phyloP scores from a whole-genome alignment of 768 basidiomycete genomes.

The Phlegmacium glaucopus region DNA sequence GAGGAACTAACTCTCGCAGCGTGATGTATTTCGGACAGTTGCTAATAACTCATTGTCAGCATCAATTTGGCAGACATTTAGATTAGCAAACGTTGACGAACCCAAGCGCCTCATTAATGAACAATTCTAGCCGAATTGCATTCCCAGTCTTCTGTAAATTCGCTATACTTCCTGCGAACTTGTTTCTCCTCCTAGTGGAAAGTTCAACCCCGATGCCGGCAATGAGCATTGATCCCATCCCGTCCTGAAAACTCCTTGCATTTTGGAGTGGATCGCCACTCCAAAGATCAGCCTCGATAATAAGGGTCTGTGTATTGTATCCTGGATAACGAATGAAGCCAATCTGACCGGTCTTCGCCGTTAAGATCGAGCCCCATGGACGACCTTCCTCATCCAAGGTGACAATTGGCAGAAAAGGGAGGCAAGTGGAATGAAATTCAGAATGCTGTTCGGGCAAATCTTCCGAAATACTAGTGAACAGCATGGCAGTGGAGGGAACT shows the following conservation, averaged over 20 bases:
- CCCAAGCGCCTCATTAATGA: constrained; percentile 59
- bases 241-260: constrained; percentile 15
- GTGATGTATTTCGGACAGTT: constrained; percentile 74
- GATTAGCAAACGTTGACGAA: constrained; percentile 23
- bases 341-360: constrained; percentile 38
- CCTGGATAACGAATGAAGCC: constrained; percentile 41
- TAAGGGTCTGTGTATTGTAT: constrained; percentile 28
- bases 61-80: background rate
- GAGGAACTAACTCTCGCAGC: constrained; percentile 46
- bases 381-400: constrained; percentile 46
- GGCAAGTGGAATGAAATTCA: constrained; percentile 41
- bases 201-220: constrained; percentile 63
- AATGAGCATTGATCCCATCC: constrained; percentile 30
- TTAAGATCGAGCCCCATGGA: constrained; percentile 60
- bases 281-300: constrained; percentile 42
- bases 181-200: constrained; percentile 55
- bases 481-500: constrained; percentile 26
- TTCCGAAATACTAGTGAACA: constrained; percentile 37
- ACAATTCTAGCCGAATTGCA: constrained; percentile 34
- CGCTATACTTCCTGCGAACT: constrained; percentile 50
- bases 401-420: constrained; percentile 57
- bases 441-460: constrained; percentile 51
- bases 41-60: constrained; percentile 23
- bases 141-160: constrained; percentile 26
- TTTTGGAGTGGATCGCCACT: constrained; percentile 51